A percentile compares a stretch with the other conserved stretches of the same genome.
These are phyloP conservation scores for Saturnispora bothae DNA, from an alignment of 805 yeast genomes.

Conservation along the genomic window DNA sequence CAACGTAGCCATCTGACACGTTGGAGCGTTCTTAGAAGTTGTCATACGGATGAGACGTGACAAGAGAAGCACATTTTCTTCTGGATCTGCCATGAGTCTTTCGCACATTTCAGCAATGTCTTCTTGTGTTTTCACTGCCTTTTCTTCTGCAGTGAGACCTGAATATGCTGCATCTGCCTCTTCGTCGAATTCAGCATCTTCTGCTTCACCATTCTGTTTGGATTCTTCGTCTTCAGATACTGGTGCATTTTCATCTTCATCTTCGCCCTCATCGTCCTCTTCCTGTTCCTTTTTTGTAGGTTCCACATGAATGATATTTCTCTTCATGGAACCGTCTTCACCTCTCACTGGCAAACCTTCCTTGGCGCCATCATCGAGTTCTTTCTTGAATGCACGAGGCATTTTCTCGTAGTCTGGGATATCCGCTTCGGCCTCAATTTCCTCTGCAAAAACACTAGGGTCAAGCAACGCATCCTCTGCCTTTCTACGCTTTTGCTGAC, in stretches of 20 bases:
- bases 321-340: constrained; percentile 61
- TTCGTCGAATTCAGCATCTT: constrained; percentile 16
- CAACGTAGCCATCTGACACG: constrained; percentile 60
- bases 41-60: constrained; percentile 64
- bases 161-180: constrained; percentile 32
- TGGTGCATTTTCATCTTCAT: constrained; percentile 9
- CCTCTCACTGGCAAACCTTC: constrained; percentile 77
- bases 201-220: constrained; percentile 8
- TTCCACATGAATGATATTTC: constrained; percentile 37
- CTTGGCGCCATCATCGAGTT: constrained; percentile 32
- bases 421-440: constrained; percentile 4
- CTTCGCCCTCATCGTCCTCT: constrained; percentile 9
- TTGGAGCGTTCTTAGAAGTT: constrained; percentile 51
- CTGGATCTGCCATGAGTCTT: constrained; percentile 75
- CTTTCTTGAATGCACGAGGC: constrained; percentile 48
- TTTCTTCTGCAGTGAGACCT: constrained; percentile 40
- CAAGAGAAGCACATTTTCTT: constrained; percentile 59
- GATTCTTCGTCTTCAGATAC: constrained; percentile 11
- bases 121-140: constrained; percentile 57
- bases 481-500: constrained; percentile 30
- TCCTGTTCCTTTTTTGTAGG: constrained; percentile 8
- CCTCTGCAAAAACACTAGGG: constrained; percentile 9
- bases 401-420: constrained; percentile 43
- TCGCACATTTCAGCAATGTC: constrained; percentile 77
- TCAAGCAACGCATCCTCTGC: constrained; percentile 31